Evolutionary conservation across 2,329 filamentous ascomycete species (phyloP), one percentile per base, ranked within the genome.

Genomic region (Fusarium sororula): DNA sequence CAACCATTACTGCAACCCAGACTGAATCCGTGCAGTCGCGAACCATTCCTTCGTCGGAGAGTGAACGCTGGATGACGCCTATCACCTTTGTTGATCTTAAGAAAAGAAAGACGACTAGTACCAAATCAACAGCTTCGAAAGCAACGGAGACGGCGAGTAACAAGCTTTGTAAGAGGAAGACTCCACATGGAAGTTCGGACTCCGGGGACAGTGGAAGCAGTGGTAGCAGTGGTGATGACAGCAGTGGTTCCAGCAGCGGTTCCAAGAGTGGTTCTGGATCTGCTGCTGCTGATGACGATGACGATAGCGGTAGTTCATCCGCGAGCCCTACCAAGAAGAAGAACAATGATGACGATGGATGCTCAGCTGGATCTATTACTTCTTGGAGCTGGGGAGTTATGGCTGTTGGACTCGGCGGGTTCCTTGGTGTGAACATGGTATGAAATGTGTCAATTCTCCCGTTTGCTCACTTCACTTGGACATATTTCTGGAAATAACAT

Each of bases 1-100:
- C 65, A 2, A 72, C 73, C 0, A 70, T 63, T 0, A 39, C 39
- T 3, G 51, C 20, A 3, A 37, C 53, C 0, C 28, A n/a, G 0
- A 62, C 51, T 5, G 51, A 59, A 0, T 61, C 67, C 0, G 47
- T 39, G 24, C 20, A 10, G 22, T 39, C 6, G 7, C 63, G 30
- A 14, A 77, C 73, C 0, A 54, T 78, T 17, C 26, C 63, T 4
- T 44, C 74, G 0, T 67, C 64, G 2, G 68, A 75, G 42, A 78
- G 66, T 26, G 53, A 65, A 1, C n/a, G 57, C 2, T 70, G 70
- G 73, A 78, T 78, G 76, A 78, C 76, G 7, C 51, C 76, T 12
- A 65, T 78, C 8, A 76, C 76, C 0, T 51, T 78, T 1, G 54
- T 76, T 0, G 72, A 77, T 9, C 14, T 63, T 0, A 26, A 50